phyloP scores from a whole-genome alignment of 2,329 filamentous ascomycete species.

The Hymenoscyphus fraxineus region DNA sequence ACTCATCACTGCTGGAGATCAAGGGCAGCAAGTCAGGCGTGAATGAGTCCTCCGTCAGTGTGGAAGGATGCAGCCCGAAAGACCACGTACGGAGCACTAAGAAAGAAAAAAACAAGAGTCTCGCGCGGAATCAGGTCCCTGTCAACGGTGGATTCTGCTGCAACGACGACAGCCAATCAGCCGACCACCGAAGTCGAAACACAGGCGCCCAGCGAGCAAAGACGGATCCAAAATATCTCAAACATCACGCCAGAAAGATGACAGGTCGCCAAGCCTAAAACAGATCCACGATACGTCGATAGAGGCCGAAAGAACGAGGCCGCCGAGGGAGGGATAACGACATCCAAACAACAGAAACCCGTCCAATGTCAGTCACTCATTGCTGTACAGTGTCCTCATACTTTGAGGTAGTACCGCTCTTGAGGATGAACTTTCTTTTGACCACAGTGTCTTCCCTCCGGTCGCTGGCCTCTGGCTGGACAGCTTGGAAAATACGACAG shows the following conservation, averaged over 20 bases:
- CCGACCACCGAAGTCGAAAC: conserved; percentile 18
- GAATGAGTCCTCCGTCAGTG: background rate
- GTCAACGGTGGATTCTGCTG: conserved; percentile 5
- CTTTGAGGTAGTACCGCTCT: background rate
- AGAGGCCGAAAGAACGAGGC: conserved; percentile 7
- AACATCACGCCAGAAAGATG: conserved; percentile 21
- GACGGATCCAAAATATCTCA: conserved; percentile 21
- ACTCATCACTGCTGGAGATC: background rate
- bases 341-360: background rate
- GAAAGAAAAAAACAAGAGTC: background rate
- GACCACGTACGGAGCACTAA: too few relatives aligned
- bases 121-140: background rate
- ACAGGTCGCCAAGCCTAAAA: conserved; percentile 10
- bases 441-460: background rate
- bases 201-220: conserved; percentile 17
- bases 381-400: background rate
- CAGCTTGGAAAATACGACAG: background rate
- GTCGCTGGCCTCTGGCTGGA: too few relatives aligned
- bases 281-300: background rate
- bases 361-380: background rate
- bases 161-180: conserved; percentile 13
- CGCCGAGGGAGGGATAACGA: background rate
- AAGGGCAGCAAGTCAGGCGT: background rate
- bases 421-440: background rate
- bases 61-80: background rate